Conservation (phyloP, 1,284 basidiomycete genomes). For the Cutaneotrichosporon cutaneum region DNA sequence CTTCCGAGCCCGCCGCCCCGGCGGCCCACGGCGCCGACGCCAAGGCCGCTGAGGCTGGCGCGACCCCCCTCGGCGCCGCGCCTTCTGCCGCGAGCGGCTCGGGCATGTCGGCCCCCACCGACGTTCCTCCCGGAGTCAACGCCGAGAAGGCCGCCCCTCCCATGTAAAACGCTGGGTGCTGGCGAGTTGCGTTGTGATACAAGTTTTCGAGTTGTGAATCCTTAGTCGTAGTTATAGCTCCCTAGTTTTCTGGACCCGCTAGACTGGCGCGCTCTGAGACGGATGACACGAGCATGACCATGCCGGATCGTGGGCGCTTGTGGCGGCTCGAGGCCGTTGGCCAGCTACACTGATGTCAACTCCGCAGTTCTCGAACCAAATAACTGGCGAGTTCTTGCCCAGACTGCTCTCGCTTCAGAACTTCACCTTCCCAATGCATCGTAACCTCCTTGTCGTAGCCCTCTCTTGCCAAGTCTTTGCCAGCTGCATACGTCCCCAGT, state of each 20-base stretch:
- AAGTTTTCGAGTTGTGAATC: not conserved
- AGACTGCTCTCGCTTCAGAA: too few relatives aligned
- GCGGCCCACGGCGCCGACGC: not conserved
- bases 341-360: too few relatives aligned
- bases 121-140: not conserved
- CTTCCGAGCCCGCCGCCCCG: not conserved
- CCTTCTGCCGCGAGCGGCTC: too few relatives aligned
- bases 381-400: too few relatives aligned
- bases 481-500: too few relatives aligned
- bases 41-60: constrained; percentile 6
- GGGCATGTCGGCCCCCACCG: not conserved
- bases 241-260: not conserved
- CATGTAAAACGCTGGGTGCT: not conserved
- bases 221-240: not conserved
- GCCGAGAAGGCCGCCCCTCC: constrained; percentile 5
- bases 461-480: too few relatives aligned
- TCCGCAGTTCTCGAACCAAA: too few relatives aligned
- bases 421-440: too few relatives aligned
- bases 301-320: too few relatives aligned
- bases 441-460: too few relatives aligned
- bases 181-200: not conserved
- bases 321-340: too few relatives aligned
- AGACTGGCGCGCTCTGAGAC: constrained; percentile 3
- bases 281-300: too few relatives aligned
- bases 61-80: not conserved